Evolutionary conservation across 805 yeast species (phyloP), one percentile per base, ranked within the genome.

Genomic region (Helenozyma baotianmanensis): DNA sequence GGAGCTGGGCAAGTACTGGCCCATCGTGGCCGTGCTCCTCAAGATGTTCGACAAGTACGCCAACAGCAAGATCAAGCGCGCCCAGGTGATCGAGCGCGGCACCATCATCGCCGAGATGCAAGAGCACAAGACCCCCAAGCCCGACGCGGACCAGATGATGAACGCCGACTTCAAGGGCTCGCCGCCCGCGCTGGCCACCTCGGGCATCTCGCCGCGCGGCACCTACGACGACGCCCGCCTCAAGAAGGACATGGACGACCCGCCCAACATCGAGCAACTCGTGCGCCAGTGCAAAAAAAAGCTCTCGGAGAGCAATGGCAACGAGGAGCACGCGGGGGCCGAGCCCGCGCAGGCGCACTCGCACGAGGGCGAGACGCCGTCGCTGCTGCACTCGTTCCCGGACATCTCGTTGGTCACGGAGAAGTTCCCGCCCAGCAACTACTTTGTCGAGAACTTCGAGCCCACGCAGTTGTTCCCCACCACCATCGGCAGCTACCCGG

Each of bases 371-470:
- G 53, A 54, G 12, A 60, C 69, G 3, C 70, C 70, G 1, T 56
- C 64, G 21, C 59, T 67, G 4, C 45, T 54, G 9, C 53, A 53
- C 23, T 61, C 69, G 9, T 64, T 80, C 38, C 71, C 73, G 19
- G 74, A 70, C 23, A 77, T 79, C 56, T 64, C 78, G 12, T 66
- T 78, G 29, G 71, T 77, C 32, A 73, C 81, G 7, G 69, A 69
- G 36, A 69, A 63, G 38, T 59, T 74, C 36, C 66, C 82, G 14
- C 63, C 72, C 21, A 63, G 65, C 26, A 59, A 50, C 35, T 61
- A 60, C 17, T 70, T 70, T 46, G 59, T 64, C 34, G 76, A 70
- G 32, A 70, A 71, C 40, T 75, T 75, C 53, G 76, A 74, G 49
- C 80, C 80, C 12, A 64, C 76, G 11, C 79, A 73, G 40, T 62